Conservation (phyloP, 768 basidiomycete genomes). For the Pisolithus marmoratus region DNA sequence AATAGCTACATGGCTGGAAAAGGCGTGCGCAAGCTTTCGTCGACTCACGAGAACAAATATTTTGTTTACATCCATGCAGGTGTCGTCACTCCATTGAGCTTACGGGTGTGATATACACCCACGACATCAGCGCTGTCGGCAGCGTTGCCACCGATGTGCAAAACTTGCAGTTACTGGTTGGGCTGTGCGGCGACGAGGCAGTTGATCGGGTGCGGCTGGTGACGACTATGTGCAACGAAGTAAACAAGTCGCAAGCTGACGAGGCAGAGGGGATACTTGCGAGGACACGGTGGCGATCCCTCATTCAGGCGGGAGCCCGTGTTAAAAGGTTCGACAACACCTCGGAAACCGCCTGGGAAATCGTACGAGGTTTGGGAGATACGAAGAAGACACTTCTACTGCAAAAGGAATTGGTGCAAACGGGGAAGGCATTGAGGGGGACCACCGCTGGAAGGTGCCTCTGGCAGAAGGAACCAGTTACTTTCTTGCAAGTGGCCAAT, state of each 20-base stretch:
- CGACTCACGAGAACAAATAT: too few species aligned
- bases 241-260: neutral
- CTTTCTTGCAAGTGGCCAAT: too few species aligned
- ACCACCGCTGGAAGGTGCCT: too few species aligned
- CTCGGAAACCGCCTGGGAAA: neutral
- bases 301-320: neutral
- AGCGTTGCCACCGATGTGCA: neutral
- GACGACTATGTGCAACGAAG: neutral
- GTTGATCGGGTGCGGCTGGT: neutral
- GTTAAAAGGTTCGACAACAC: neutral
- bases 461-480: too few species aligned
- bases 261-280: too few species aligned
- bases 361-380: neutral
- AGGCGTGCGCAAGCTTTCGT: neutral
- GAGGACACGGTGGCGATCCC: neutral
- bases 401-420: neutral
- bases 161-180: neutral
- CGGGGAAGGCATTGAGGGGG: too few species aligned
- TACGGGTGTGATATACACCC: neutral
- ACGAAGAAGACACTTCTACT: neutral
- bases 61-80: too few species aligned
- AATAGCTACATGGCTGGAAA: neutral
- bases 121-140: neutral
- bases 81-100: neutral
- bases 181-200: neutral